Base-by-base conservation (phyloP, 768 basidiomycete species). In the Coprinellus aureogranulatus region DNA sequence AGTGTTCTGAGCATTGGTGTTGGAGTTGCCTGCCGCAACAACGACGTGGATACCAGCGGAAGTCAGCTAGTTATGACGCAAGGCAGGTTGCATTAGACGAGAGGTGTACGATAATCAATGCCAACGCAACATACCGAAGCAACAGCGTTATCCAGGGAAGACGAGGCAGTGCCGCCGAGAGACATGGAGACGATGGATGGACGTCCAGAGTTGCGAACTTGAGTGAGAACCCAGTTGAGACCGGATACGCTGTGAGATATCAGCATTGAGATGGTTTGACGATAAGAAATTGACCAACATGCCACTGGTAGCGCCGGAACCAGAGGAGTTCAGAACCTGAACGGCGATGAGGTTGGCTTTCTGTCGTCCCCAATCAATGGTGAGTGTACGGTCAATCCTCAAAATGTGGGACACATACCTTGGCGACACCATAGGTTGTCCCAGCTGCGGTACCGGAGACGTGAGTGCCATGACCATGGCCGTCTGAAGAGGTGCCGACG, bases 381-480 rank as follows among this genome's bases (percentile, higher is more conserved):
- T 34, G 14, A 34, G 34, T 14, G 8, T 6, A 34, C 34, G 14
- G 6, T 34, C 14, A 34, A 34, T 6, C 8, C 34, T 6, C 34
- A 14, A 14, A 14, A 34, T 14, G 8, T 6, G 6, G 34, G 34
- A 14, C 34, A 6, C 34, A 34, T 34, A 34, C 34, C 34, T 69
- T 70, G 6, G 68, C 67, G 14, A 67, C 65, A 53, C 68, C 67
- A 42, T 53, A 70, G 25, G 60, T 67, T 22, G 41, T 59, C 1
- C 68, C 68, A 20, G 66, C 68, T 20, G 64, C 67, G 14, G 61
- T 70, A 12, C 68, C 67, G 6, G 71, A 66, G 58, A 44, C 58
- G 58, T 75, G 74, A 20, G 76, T 74, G 22, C 75, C 76, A 55
- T 76, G 75, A 18, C 76, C 77, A 56, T 75, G 67, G 10, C 68